Conservation (phyloP, 208 protist genomes). For the Acanthamoeba lenticulata region DNA sequence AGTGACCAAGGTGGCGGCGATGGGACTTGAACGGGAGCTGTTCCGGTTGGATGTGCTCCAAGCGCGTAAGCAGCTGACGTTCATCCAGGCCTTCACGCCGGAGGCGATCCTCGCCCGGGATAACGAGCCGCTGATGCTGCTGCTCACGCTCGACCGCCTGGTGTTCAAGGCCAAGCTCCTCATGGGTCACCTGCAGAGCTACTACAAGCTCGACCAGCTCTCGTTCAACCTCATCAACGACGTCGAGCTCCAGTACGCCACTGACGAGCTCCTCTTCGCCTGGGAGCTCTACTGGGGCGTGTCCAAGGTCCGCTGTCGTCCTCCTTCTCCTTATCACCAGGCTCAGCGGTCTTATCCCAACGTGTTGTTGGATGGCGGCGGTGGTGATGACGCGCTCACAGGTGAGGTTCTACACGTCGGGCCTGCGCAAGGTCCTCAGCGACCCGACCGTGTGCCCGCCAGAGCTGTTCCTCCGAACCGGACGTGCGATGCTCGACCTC, state of each 20-base stretch:
- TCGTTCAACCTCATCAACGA: slow-evolving; percentile 70
- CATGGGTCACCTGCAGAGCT: slow-evolving; percentile 20
- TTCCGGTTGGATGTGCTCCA: slow-evolving; percentile 46
- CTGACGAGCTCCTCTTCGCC: slow-evolving; percentile 56
- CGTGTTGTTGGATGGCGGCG: not conserved
- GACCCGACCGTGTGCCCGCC: slow-evolving; percentile 23
- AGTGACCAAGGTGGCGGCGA: slow-evolving; percentile 18
- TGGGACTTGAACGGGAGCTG: slow-evolving; percentile 53
- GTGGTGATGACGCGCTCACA: not conserved
- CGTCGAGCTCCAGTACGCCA: slow-evolving; percentile 42
- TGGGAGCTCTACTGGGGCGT: slow-evolving; percentile 69
- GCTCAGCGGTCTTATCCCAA: not conserved
- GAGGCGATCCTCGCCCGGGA: slow-evolving; percentile 48
- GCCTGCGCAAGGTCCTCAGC: slow-evolving; percentile 29
- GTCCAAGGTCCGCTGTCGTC: not conserved
- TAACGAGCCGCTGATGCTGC: slow-evolving; percentile 51
- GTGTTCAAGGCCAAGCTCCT: slow-evolving; percentile 52
- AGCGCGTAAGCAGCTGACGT: slow-evolving; percentile 54
- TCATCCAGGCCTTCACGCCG: slow-evolving; percentile 62
- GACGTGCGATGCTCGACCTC: not conserved
- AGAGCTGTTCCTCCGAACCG: slow-evolving; percentile 14
- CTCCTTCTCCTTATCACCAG: not conserved
- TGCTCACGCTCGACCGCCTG: slow-evolving; percentile 27
- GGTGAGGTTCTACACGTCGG: slow-evolving; percentile 24
- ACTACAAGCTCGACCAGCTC: slow-evolving; percentile 67